phyloP scores from a whole-genome alignment of 495 filamentous ascomycete species.

The Aspergillus ellipticus region DNA sequence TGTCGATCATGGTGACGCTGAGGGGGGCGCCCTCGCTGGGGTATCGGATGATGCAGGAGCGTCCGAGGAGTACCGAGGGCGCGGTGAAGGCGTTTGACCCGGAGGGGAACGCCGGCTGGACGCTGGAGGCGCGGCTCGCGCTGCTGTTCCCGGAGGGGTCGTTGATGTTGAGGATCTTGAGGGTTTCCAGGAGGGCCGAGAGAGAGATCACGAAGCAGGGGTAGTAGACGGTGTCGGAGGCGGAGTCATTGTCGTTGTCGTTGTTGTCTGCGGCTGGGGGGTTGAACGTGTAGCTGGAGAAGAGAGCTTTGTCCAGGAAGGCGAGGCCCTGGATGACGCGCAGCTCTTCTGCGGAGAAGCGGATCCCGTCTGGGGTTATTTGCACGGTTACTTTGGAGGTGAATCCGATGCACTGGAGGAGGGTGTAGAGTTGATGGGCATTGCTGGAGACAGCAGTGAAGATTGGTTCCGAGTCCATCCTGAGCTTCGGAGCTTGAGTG shows the following conservation, averaged over 20 bases:
- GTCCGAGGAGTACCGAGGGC: conserved; percentile 69
- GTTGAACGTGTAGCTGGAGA: conserved; percentile 74
- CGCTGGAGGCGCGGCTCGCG: conserved; percentile 41
- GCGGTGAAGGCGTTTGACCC: conserved; percentile 67
- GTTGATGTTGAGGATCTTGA: conserved; percentile 86
- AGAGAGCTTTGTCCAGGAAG: conserved; percentile 80
- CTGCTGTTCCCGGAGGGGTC: conserved; percentile 59
- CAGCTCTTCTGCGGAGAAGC: conserved; percentile 80
- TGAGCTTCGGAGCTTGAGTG: conserved; percentile 7
- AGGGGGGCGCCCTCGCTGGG: conserved; percentile 66
- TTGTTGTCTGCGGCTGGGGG: conserved; percentile 22
- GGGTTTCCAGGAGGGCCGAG: conserved; percentile 81
- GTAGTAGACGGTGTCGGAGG: conserved; percentile 11
- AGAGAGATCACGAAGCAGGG: conserved; percentile 78
- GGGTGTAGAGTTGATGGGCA: conserved; percentile 80
- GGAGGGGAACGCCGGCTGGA: conserved; percentile 40
- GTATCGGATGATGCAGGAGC: conserved; percentile 81
- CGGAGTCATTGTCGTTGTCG: conserved; percentile 26
- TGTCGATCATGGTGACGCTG: conserved; percentile 75
- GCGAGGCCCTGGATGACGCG: conserved; percentile 83
- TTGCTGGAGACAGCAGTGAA: conserved; percentile 85
- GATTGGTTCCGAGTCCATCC: conserved; percentile 45
- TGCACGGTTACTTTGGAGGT: conserved; percentile 76
- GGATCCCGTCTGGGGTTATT: conserved; percentile 75
- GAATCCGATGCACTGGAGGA: conserved; percentile 85